These are phyloP conservation scores for Pterulicium gracile DNA, from an alignment of 1,284 basidiomycete genomes.

Conservation along the genomic window DNA sequence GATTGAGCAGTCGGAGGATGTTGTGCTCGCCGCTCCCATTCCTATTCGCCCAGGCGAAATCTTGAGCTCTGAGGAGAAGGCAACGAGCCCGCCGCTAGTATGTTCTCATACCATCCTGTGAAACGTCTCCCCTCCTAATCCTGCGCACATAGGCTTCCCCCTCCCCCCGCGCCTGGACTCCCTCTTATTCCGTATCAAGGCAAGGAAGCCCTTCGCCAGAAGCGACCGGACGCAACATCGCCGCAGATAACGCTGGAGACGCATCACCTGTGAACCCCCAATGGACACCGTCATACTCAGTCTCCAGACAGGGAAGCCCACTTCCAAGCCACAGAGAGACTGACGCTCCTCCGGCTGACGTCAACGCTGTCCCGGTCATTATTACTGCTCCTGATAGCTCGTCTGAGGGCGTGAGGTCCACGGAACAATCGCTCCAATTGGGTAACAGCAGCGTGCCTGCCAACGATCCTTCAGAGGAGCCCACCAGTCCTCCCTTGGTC, in stretches of 20 bases:
- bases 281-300: not conserved
- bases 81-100: too few relatives aligned
- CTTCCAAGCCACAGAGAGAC: not conserved
- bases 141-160: too few relatives aligned
- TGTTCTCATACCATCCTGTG: too few relatives aligned
- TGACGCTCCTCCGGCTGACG: not conserved
- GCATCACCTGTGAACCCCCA: not conserved
- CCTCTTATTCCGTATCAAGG: constrained; percentile 14
- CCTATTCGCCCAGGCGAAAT: too few relatives aligned
- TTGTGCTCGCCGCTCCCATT: too few relatives aligned
- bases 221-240: not conserved
- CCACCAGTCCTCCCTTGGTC: not conserved
- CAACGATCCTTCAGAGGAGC: not conserved
- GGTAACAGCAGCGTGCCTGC: not conserved
- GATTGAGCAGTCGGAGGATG: too few relatives aligned
- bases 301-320: not conserved
- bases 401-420: not conserved
- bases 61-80: too few relatives aligned
- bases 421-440: not conserved
- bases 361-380: not conserved
- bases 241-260: not conserved
- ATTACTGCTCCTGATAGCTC: not conserved
- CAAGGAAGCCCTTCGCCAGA: constrained; percentile 12
- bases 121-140: too few relatives aligned
- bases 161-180: constrained; percentile 12